Base-by-base conservation (phyloP, 345 rosid genomes). In the Acer yangbiense region DNA sequence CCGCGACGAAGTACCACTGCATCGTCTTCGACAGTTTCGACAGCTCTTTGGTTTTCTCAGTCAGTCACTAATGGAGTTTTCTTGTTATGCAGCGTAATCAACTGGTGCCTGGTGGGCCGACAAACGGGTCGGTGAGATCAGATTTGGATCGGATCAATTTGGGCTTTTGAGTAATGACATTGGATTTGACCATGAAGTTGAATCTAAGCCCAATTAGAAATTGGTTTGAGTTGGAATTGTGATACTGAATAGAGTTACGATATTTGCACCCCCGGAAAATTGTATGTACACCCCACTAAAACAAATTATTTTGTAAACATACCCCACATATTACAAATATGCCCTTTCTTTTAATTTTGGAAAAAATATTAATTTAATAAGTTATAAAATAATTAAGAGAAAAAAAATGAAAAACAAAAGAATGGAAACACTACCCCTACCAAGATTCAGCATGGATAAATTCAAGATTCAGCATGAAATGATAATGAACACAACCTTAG, bases 1-100 rank as follows among this genome's bases (percentile, higher is more conserved):
- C 70, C 16, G 90, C 90, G 11, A 85, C 88, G 29, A 82, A 76
- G 84, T 85, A 82, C 90, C 90, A 85, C 86, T 75, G 80, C 90
- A 87, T 87, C 79, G 74, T 70, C 69, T 67, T 67, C 76, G 4
- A 16, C 54, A 3, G 25, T 65, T 74, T 32, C 39, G 20, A 18
- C 32, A 72, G 76, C 58, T 5, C 17, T 6, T 12, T 4, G 39
- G 32, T 6, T 65, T 69, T 41, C 68, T 6, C 57, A 13, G 14
- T 6, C 57, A 7, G 14, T 61, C 41, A 23, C 60, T 13, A n/a
- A 14, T 14, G 13, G 64, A 60, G 25, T 60, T 60, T 60, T 60
- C 64, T 20, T 21, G 21, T 60, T 58, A 2, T 18, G 25, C 63
- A 58, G 23, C 50, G 12, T 46, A 58, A 9, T 58, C 6, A 20